These are phyloP conservation scores for Ostreobium quekettii DNA, from an alignment of 139 green algal genomes.

Conservation along the genomic window DNA sequence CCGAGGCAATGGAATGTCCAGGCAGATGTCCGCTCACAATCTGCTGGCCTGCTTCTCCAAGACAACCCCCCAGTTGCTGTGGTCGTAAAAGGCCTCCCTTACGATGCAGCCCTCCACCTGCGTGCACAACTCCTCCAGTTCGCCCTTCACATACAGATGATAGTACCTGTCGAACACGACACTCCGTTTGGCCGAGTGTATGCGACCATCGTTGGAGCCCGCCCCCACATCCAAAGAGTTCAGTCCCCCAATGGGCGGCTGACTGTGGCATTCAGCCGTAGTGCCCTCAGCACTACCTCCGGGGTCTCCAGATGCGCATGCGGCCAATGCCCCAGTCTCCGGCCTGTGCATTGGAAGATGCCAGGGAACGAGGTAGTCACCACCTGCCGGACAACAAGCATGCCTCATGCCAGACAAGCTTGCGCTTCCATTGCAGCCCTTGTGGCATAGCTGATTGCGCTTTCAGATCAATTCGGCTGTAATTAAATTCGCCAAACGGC, in stretches of 20 bases:
- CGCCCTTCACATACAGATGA: conserved; percentile 81
- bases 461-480: too few relatives aligned
- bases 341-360: conserved; percentile 84
- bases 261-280: neutral
- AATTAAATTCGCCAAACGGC: too few relatives aligned
- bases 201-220: neutral
- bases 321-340: conserved; percentile 34
- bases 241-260: neutral
- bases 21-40: too few relatives aligned
- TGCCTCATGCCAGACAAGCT: too few relatives aligned
- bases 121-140: conserved; percentile 58
- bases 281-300: neutral
- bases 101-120: conserved; percentile 30
- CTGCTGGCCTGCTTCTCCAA: too few relatives aligned
- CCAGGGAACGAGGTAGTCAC: conserved; percentile 95
- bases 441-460: too few relatives aligned
- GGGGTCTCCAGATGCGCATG: neutral
- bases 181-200: conserved; percentile 43
- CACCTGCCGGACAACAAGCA: too few relatives aligned
- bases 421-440: too few relatives aligned
- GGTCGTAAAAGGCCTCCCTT: conserved; percentile 68
- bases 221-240: neutral
- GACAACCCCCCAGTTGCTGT: conserved; percentile 80
- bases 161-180: conserved; percentile 94
- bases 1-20: too few relatives aligned